Conservation (phyloP, 2,329 filamentous ascomycete genomes). For the Monascus ruber region DNA sequence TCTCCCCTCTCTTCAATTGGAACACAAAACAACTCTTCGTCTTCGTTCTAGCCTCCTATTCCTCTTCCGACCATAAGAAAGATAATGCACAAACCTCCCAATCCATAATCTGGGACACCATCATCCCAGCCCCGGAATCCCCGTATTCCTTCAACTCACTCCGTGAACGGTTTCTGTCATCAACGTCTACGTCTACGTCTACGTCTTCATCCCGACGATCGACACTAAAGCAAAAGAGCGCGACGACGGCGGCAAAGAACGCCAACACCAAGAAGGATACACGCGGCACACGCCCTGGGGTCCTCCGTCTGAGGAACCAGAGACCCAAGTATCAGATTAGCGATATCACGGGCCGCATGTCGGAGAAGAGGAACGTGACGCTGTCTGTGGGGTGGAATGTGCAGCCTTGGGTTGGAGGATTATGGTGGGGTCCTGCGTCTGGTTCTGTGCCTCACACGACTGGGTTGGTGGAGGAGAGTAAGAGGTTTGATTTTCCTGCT, state of each 20-base stretch:
- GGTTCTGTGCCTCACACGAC: conserved; percentile 41
- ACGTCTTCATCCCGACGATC: conserved; percentile 1
- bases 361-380: conserved; percentile 60
- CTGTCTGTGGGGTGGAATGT: conserved; percentile 89
- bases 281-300: conserved; percentile 37
- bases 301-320: conserved; percentile 69
- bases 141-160: conserved; percentile 30
- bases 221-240: conserved; percentile 14
- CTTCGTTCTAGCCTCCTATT: conserved; percentile 75
- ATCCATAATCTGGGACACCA: conserved; percentile 90
- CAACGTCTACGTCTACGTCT: conserved; percentile 2
- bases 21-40: conserved; percentile 98
- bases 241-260: conserved; percentile 12
- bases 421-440: conserved; percentile 63
- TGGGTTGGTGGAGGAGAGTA: conserved; percentile 39
- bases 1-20: conserved; percentile 91
- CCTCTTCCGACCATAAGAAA: conserved; percentile 26
- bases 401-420: conserved; percentile 85
- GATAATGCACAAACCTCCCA: conserved; percentile 29
- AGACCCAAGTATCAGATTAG: conserved; percentile 96
- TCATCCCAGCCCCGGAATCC: conserved; percentile 59
- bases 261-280: conserved; percentile 6
- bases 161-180: conserved; percentile 24
- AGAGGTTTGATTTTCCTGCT: conserved; percentile 44
- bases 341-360: conserved; percentile 69